Conservation (phyloP, 192 early-diverging fungal species). For the Pilobolus umbonatus region DNA sequence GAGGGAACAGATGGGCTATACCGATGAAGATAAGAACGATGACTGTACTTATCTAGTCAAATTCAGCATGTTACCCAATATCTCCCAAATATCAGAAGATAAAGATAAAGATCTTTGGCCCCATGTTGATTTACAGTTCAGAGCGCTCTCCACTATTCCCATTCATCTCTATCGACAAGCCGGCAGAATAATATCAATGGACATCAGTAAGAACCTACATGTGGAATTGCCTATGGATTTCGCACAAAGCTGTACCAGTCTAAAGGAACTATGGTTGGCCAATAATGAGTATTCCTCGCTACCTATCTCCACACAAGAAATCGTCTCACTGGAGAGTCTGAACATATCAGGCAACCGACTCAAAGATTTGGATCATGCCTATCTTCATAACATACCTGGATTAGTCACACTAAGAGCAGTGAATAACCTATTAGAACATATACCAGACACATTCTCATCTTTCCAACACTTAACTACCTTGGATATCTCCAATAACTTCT, state of each 20-base stretch:
- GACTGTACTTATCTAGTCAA: slow-evolving; percentile 72
- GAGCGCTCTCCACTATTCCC: slow-evolving; percentile 75
- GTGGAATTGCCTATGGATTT: slow-evolving; percentile 83
- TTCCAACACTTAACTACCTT: slow-evolving; percentile 58
- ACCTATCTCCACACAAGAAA: slow-evolving; percentile 61
- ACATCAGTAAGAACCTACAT: slow-evolving; percentile 76
- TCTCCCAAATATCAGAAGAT: slow-evolving; percentile 35
- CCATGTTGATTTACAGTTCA: slow-evolving; percentile 65
- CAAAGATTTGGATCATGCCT: slow-evolving; percentile 55
- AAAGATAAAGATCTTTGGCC: slow-evolving; percentile 42
- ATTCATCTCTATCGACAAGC: slow-evolving; percentile 71
- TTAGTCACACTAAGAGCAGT: slow-evolving; percentile 60
- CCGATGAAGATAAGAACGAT: slow-evolving; percentile 70
- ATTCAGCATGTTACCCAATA: slow-evolving; percentile 58
- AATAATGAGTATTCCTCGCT: slow-evolving; percentile 65
- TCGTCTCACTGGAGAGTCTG: slow-evolving; percentile 61
- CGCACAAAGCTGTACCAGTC: slow-evolving; percentile 63
- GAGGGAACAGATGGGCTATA: slow-evolving; percentile 78
- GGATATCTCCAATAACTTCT: slow-evolving; percentile 78
- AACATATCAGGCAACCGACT: slow-evolving; percentile 80
- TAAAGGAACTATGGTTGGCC: slow-evolving; percentile 65
- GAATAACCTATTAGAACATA: slow-evolving; percentile 67
- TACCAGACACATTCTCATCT: slow-evolving; percentile 62
- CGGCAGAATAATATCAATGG: slow-evolving; percentile 67
- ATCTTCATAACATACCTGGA: slow-evolving; percentile 54